A percentile compares a stretch with the other conserved stretches of the same genome.
phyloP scores from a whole-genome alignment of 2,329 filamentous ascomycete species.

The Arthrobotrys entomopaga region DNA sequence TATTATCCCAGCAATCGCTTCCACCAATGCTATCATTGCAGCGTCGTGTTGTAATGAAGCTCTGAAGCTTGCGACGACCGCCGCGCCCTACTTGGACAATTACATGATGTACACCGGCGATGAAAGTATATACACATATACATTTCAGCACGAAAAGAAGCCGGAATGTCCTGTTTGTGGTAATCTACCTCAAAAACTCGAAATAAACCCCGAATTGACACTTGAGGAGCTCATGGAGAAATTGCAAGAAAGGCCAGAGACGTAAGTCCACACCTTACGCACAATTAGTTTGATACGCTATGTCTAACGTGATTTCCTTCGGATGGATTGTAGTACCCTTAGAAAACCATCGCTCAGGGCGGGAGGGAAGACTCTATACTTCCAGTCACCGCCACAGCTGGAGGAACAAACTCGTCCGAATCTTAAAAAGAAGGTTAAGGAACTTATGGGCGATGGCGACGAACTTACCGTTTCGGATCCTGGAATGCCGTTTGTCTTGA shows the following conservation, averaged over 20 bases:
- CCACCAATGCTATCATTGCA: conserved; percentile 95
- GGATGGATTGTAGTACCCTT: conserved; percentile 62
- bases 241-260: conserved; percentile 82
- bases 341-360: conserved; percentile 90
- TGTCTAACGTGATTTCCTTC: no score
- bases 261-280: conserved; percentile 62
- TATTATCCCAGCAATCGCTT: conserved; percentile 97
- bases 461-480: conserved; percentile 76
- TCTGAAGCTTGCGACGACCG: conserved; percentile 87
- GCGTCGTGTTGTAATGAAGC: conserved; percentile 97
- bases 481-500: conserved; percentile 58
- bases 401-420: conserved; percentile 87
- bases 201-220: conserved; percentile 76
- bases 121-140: conserved; percentile 95
- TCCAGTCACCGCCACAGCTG: conserved; percentile 81
- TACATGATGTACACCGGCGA: conserved; percentile 99
- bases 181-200: conserved; percentile 78
- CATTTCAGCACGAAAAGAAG: conserved; percentile 93
- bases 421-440: conserved; percentile 77
- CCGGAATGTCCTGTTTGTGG: conserved; percentile 95
- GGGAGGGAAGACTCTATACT: conserved; percentile 86
- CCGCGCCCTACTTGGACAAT: conserved; percentile 84
- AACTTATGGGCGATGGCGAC: conserved; percentile 82
- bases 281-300: no score
- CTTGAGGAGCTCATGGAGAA: conserved; percentile 86